phyloP scores from a whole-genome alignment of 1,139 yeast genomes.

The Nakaseomyces bracarensis region DNA sequence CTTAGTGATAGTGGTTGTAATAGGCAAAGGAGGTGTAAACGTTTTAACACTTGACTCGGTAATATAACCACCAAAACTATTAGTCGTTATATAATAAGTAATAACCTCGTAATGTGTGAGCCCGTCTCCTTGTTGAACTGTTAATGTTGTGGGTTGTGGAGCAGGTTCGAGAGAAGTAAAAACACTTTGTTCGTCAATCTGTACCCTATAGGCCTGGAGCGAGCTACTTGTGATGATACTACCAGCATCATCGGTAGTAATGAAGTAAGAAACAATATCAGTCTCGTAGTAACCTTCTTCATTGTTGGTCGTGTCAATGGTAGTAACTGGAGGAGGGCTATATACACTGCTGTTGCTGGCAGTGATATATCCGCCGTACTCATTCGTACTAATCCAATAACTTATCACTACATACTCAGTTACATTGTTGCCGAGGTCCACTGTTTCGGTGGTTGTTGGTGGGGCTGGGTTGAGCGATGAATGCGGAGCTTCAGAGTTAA shows the following conservation, averaged over 20 bases:
- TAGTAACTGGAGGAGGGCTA: background rate
- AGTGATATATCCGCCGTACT: slow-evolving; percentile 1
- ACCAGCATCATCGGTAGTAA: slow-evolving; percentile 1
- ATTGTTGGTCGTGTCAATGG: background rate
- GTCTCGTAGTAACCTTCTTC: background rate
- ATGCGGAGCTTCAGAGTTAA: background rate
- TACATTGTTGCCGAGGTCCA: background rate
- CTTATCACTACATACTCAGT: background rate
- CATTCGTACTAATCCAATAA: background rate
- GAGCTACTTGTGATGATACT: background rate
- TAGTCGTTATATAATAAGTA: too few species aligned
- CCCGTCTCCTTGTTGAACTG: too few species aligned
- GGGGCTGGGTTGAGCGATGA: background rate
- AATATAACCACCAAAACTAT: too few species aligned
- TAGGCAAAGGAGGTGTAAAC: too few species aligned
- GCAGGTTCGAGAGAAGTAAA: too few species aligned
- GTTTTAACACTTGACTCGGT: too few species aligned
- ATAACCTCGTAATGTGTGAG: too few species aligned
- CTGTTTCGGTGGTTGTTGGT: background rate
- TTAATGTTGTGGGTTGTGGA: too few species aligned
- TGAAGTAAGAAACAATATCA: background rate
- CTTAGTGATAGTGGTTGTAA: too few species aligned
- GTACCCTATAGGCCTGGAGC: too few species aligned
- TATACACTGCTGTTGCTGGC: background rate
- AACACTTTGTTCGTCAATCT: too few species aligned